These are phyloP conservation scores for Mortierella antarctica DNA, from an alignment of 192 early-diverging fungal species.

Conservation along the genomic window DNA sequence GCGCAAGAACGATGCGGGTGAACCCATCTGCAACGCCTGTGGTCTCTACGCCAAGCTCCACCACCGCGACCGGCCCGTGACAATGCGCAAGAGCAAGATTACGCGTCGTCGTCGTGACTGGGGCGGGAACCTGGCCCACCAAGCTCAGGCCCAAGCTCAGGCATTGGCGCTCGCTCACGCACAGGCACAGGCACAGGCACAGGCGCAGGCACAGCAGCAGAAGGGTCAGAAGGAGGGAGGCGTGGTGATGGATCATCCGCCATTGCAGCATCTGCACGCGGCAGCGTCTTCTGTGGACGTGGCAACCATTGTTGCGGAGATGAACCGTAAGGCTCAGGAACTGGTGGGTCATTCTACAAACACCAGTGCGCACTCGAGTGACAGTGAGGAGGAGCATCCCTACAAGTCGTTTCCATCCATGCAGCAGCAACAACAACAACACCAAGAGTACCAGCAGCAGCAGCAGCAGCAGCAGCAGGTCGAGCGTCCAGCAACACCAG, in stretches of 20 bases:
- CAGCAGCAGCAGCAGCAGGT: background rate
- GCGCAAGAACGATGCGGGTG: conserved; percentile 78
- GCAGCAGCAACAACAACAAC: background rate
- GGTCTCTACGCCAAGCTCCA: conserved; percentile 95
- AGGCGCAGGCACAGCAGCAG: conserved; percentile 1
- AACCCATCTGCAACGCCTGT: conserved; percentile 86
- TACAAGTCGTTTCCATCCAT: background rate
- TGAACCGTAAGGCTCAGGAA: conserved; percentile 16
- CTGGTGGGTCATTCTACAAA: background rate
- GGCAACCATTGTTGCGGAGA: conserved; percentile 31
- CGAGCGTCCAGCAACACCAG: background rate
- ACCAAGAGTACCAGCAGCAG: background rate
- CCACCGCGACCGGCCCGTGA: conserved; percentile 83
- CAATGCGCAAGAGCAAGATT: conserved; percentile 78
- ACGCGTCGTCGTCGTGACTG: conserved; percentile 67
- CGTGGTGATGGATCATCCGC: background rate
- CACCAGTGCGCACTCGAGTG: conserved; percentile 3
- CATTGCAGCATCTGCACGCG: background rate
- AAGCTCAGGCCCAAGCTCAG: conserved; percentile 36
- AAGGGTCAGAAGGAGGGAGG: background rate
- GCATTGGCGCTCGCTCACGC: conserved; percentile 39
- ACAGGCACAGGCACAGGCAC: conserved; percentile 24
- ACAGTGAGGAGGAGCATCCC: conserved; percentile 26
- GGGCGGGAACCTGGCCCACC: conserved; percentile 53
- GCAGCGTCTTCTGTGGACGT: background rate